Evolutionary conservation across 768 basidiomycete species (phyloP), one percentile per base, ranked within the genome.

Genomic region (Mycena sanguinolenta): DNA sequence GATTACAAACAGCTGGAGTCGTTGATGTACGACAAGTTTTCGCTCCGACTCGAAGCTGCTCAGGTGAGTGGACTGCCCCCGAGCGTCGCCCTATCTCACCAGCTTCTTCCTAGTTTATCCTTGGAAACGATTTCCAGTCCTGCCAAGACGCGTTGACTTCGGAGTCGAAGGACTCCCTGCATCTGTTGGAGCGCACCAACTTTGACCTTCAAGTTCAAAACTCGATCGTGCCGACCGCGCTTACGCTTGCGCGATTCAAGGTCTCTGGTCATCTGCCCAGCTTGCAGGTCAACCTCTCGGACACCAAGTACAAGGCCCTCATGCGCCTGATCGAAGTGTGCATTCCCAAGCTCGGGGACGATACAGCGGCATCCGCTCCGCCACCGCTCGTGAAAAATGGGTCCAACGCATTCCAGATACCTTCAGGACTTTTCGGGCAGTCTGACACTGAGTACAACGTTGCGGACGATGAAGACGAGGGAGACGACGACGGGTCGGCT

Each of bases 21-120:
- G 3, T 82, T 98, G 39, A 97, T 99, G 95, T 99, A 99, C 76
- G 98, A 99, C 81, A 94, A 92, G 73, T 84, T 98, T 73, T 88
- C 87, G 14, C 85, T 99, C 42, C 90, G 89, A 65, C 87, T 99
- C 21, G 86, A 96, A 74, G 91, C 93, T 52, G 96, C 98, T 16
- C 97, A 99, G 90, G 96, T 97, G 70, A 65, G 82, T 58, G 27
- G n/a, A 28, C 36, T 58, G 42, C 52, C 27, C 36, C 61, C n/a
- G 61, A 32, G 49, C 17, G 52, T 28, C 10, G 58, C 25, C 60
- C 77, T 34, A 73, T 64, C 36, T 68, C 39, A 69, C 66, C 89
- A 85, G 89, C 38, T 82, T 89, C 46, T 38, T 82, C 89, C 46
- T 65, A 99, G 95, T 95, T 99, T 67, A 85, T 99, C 67, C 87